phyloP scores from a whole-genome alignment of 352 stramenopile genomes.

The Phytophthora vignae region DNA sequence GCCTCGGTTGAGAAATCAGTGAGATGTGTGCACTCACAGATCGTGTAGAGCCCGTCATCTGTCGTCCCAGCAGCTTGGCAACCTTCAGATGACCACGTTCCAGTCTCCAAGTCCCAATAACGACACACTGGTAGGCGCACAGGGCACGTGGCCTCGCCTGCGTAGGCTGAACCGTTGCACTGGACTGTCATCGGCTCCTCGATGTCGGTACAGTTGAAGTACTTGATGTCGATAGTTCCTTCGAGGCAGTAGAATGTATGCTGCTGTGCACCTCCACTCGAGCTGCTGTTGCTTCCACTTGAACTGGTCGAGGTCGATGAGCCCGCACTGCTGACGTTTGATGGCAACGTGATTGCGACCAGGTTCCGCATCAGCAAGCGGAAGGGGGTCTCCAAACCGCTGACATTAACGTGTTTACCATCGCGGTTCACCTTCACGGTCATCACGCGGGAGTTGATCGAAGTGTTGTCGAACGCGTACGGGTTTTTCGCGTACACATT shows the following conservation, averaged over 20 bases:
- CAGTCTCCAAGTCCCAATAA: constrained; percentile 61
- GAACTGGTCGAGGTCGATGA: constrained; percentile 6
- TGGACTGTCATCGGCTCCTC: constrained; percentile 43
- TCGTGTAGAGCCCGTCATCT: constrained; percentile 70
- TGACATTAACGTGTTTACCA: constrained; percentile 45
- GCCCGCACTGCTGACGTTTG: constrained; percentile 4
- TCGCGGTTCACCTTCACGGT: constrained; percentile 60
- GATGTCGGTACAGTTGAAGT: constrained; percentile 61
- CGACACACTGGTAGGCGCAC: constrained; percentile 54
- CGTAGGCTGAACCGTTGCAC: constrained; percentile 67
- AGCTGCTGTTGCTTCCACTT: constrained; percentile 14
- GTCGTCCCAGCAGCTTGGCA: constrained; percentile 62
- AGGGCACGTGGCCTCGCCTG: constrained; percentile 60
- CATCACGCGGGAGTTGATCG: constrained; percentile 67
- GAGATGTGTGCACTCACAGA: constrained; percentile 78
- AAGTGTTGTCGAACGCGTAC: constrained; percentile 58
- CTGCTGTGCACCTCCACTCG: constrained; percentile 24
- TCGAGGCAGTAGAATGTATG: constrained; percentile 58
- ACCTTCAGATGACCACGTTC: constrained; percentile 66
- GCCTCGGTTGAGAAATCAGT: constrained; percentile 80
- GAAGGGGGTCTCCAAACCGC: constrained; percentile 50
- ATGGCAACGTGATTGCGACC: constrained; percentile 28
- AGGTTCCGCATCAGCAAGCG: constrained; percentile 65
- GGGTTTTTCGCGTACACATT: constrained; percentile 73
- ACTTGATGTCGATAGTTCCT: constrained; percentile 58